phyloP scores from a whole-genome alignment of 768 basidiomycete genomes.

The Tephrocybe sp. region DNA sequence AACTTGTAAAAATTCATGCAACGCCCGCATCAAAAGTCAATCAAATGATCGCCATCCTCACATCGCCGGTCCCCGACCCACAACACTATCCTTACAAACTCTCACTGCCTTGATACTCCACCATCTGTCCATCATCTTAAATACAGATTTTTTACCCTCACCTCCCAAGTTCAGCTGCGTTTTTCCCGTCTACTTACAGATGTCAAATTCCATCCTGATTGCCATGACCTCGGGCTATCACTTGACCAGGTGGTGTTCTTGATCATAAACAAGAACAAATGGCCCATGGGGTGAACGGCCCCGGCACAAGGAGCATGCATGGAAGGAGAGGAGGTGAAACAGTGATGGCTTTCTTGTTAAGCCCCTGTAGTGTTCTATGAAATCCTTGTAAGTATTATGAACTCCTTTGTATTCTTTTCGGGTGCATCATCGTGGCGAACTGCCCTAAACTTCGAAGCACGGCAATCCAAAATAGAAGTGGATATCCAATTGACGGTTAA shows the following conservation, averaged over 20 bases:
- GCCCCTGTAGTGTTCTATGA: neutral
- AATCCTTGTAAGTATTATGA: neutral
- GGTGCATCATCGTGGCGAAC: neutral
- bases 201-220: neutral
- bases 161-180: neutral
- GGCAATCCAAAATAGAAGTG: too few relatives aligned
- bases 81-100: neutral
- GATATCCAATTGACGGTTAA: too few relatives aligned
- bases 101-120: neutral
- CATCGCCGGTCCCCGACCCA: conserved; percentile 11
- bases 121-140: neutral
- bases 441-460: too few relatives aligned
- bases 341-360: neutral
- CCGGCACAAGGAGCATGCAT: neutral
- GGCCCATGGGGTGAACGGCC: neutral
- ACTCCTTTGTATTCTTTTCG: conserved; percentile 1
- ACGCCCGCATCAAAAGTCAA: conserved; percentile 13
- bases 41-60: conserved; percentile 13
- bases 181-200: neutral
- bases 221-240: conserved; percentile 6
- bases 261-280: neutral
- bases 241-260: neutral
- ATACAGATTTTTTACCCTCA: neutral
- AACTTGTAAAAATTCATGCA: conserved; percentile 1
- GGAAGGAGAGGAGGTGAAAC: neutral